These are phyloP conservation scores for Aspergillus hancockii DNA, from an alignment of 495 filamentous ascomycete genomes.

Conservation along the genomic window DNA sequence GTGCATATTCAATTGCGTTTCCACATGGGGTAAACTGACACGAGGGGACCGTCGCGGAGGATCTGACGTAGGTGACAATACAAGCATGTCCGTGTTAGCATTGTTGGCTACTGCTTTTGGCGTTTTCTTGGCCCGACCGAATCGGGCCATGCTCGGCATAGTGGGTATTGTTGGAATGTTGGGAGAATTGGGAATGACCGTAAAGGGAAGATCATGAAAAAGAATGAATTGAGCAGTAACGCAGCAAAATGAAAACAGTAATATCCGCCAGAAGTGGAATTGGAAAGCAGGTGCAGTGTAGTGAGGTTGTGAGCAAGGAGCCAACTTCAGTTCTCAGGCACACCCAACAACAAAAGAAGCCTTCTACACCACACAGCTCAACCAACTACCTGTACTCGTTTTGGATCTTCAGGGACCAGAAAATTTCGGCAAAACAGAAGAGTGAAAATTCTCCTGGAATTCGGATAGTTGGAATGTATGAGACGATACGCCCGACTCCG, in stretches of 20 bases:
- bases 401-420: not conserved
- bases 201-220: slow-evolving; percentile 10
- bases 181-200: slow-evolving; percentile 5
- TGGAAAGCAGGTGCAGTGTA: not conserved
- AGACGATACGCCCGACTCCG: not conserved
- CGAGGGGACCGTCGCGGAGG: slow-evolving; percentile 31
- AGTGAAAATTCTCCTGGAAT: not conserved
- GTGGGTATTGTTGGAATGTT: slow-evolving; percentile 12
- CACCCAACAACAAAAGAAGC: not conserved
- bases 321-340: not conserved
- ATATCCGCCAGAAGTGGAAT: not conserved
- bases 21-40: slow-evolving; percentile 46
- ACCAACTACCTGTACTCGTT: not conserved
- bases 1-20: slow-evolving; percentile 49
- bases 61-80: slow-evolving; percentile 22
- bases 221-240: slow-evolving; percentile 6
- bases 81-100: slow-evolving; percentile 31
- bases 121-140: slow-evolving; percentile 32
- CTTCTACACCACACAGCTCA: not conserved
- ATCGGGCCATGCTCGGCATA: slow-evolving; percentile 31
- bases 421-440: not conserved
- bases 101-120: slow-evolving; percentile 24
- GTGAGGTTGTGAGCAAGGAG: not conserved
- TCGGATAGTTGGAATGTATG: not conserved
- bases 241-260: not conserved